Base-by-base conservation (phyloP, 371 early-diverging fungal genomes). In the Rhizopus stolonifer region DNA sequence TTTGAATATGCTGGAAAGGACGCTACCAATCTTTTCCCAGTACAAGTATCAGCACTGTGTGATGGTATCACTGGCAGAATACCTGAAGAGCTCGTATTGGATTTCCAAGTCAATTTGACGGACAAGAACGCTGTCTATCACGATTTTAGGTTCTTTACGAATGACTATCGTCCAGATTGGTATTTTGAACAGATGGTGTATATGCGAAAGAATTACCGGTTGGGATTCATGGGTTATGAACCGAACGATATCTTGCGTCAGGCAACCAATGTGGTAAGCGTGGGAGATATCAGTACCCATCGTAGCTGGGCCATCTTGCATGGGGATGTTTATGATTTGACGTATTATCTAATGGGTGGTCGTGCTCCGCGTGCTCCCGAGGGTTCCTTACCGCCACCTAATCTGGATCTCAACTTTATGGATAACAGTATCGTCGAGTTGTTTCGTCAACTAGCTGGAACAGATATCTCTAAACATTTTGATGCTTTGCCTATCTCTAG, bases 391-490 rank as follows among this genome's bases (percentile, higher is more conserved):
- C 49, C 60, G 11, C 52, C 64, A 7, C 73, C 84, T 4, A 89
- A 94, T 53, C 85, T 69, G 19, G 64, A 70, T 40, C 29, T 67
- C 10, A 67, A 81, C 63, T 79, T 82, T 62, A 54, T 84, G 72
- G 77, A 84, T 49, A 74, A 71, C 46, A 64, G 74, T 33, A 75
- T 88, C 22, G 83, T 84, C 2, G 77, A 83, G 15, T 60, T 88
- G 44, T 90, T 88, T 65, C 65, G 64, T 26, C 79, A 79, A 57
- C 65, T 83, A 31, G 75, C 81, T 7, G 87, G 87, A 21, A 76
- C 76, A 25, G 88, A 89, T 58, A 84, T 88, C 34, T 80, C 89
- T 17, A 77, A 82, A 47, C 70, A 72, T 33, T 86, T 83, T 65
- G 81, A 86, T 56, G 65, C 70, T 3, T 53, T 81, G 17, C 67